Evolutionary conservation across 2,329 filamentous ascomycete genomes (phyloP).

Genomic region (Colletotrichum sp.): DNA sequence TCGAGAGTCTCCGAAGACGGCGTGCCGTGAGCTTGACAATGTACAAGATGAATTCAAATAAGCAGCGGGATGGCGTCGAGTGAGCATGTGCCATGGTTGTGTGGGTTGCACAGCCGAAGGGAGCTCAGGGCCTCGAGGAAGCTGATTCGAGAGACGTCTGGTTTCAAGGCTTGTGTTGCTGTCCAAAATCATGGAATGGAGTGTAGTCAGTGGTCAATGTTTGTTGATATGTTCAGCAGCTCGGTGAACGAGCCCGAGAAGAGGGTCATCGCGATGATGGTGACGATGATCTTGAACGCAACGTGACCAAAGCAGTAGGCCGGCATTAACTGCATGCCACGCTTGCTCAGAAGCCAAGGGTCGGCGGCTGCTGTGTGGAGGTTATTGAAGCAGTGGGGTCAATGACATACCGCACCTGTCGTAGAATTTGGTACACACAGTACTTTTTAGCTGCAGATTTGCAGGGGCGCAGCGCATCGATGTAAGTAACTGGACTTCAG

Average conservation of each 20-base stretch:
- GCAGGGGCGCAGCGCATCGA: not conserved
- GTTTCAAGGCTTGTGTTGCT: not conserved
- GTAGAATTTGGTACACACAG: not conserved
- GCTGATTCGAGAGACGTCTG: not conserved
- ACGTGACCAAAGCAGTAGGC: not conserved
- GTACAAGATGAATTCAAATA: not conserved
- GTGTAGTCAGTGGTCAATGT: not conserved
- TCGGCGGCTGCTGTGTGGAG: not conserved
- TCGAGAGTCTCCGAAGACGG: not conserved
- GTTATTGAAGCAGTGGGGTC: not conserved
- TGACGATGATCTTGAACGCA: not conserved
- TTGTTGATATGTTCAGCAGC: not conserved
- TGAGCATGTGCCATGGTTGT: not conserved
- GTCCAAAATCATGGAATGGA: not conserved
- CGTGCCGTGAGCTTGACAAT: not conserved
- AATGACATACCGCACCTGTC: not conserved
- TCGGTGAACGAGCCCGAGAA: not conserved
- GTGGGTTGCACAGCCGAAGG: not conserved
- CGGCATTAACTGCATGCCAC: accelerated
- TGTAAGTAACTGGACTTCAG: not conserved
- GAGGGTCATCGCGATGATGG: not conserved
- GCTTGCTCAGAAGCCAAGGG: not conserved
- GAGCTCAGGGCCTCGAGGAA: not conserved
- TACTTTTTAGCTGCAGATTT: not conserved
- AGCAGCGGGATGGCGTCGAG: not conserved